These are phyloP conservation scores for Wallacemonas sp. DNA, from an alignment of 208 protist species.

Conservation along the genomic window DNA sequence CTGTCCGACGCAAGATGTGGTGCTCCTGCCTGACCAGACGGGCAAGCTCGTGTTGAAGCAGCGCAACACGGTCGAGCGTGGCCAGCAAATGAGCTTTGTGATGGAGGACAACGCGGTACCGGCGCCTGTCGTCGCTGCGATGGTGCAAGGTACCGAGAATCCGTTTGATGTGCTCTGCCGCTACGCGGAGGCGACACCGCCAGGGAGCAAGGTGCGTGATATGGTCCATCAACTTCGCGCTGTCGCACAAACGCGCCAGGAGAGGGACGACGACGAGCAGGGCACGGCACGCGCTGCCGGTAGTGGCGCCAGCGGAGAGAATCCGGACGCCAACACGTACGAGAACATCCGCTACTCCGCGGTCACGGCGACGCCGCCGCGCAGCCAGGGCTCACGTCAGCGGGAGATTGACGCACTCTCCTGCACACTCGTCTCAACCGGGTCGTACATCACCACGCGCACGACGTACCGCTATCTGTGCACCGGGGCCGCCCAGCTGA, in stretches of 20 bases:
- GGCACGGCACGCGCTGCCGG: not conserved
- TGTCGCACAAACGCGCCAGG: not conserved
- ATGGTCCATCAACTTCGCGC: constrained; percentile 8
- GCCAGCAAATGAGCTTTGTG: constrained; percentile 66
- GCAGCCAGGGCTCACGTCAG: not conserved
- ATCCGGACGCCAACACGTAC: not conserved
- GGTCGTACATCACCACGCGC: constrained; percentile 32
- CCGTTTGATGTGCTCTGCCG: constrained; percentile 22
- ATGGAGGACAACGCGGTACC: constrained; percentile 48
- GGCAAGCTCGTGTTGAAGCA: constrained; percentile 68
- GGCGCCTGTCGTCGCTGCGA: constrained; percentile 33
- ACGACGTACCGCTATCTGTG: constrained; percentile 34
- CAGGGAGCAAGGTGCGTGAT: not conserved
- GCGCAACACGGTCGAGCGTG: constrained; percentile 60
- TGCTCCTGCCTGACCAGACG: constrained; percentile 17
- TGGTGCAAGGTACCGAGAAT: constrained; percentile 22
- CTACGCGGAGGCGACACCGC: constrained; percentile 3
- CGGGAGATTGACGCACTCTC: not conserved
- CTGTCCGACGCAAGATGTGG: constrained; percentile 6
- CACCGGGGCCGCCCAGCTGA: constrained; percentile 8
- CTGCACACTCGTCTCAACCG: constrained; percentile 20
- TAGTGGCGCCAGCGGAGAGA: not conserved
- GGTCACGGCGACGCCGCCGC: constrained; percentile 10
- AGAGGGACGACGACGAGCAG: not conserved
- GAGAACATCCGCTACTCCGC: constrained; percentile 22